Percentiles rank a stretch among this genome's conserved stretches.
These are phyloP conservation scores for Leccinum longicurvipes DNA, from an alignment of 768 basidiomycete genomes.

Conservation along the genomic window DNA sequence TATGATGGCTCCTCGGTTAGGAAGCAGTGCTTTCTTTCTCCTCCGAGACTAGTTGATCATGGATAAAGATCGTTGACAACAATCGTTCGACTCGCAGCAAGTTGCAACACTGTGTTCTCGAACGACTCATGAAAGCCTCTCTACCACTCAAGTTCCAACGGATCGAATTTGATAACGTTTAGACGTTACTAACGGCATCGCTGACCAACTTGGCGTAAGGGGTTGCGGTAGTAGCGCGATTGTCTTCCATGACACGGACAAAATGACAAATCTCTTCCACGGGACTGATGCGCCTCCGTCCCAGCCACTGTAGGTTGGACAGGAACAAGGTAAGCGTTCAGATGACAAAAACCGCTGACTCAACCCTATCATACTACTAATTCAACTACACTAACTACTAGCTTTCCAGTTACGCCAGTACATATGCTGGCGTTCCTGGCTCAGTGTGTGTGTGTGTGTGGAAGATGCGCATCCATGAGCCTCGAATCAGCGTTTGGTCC, in stretches of 20 bases:
- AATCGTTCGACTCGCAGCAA: background rate
- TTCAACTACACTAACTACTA: background rate
- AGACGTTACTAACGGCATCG: background rate
- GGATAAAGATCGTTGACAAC: background rate
- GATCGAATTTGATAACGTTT: background rate
- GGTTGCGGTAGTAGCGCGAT: background rate
- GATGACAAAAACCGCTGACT: background rate
- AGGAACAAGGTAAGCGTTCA: background rate
- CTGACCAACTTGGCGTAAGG: background rate
- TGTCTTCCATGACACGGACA: background rate
- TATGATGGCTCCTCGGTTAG: background rate
- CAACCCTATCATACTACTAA: background rate
- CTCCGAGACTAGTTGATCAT: background rate
- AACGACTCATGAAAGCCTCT: too few species aligned
- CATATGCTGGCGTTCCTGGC: background rate
- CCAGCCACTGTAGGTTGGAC: background rate
- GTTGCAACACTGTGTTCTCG: background rate
- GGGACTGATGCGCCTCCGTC: background rate
- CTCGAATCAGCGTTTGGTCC: background rate
- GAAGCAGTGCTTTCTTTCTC: too few species aligned
- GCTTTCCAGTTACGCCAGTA: too few species aligned
- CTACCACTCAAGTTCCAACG: too few species aligned
- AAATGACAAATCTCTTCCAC: background rate
- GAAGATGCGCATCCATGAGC: background rate
- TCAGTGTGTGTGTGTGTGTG: background rate